Evolutionary conservation across 768 basidiomycete genomes (phyloP), one percentile per base, ranked within the genome.

Genomic region (Mycena galopus): DNA sequence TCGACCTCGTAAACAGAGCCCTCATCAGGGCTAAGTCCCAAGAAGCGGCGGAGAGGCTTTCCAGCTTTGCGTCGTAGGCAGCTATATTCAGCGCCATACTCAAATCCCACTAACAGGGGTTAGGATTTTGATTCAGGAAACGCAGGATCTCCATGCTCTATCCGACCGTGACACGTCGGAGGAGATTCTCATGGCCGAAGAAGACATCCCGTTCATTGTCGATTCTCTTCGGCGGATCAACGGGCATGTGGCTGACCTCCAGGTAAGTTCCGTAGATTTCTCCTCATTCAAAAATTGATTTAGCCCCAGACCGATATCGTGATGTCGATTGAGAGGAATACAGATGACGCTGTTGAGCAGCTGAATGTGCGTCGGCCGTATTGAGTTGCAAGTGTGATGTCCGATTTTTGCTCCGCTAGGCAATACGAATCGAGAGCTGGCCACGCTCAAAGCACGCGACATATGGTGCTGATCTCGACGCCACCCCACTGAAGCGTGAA

Each of bases 191-290:
- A 47, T 74, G 16, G 67, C 61, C 50, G 71, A 69, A 39, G 73
- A 66, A 50, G 58, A 76, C 59, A 63, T 25, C n/a, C 37, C 44
- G 19, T 44, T 61, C 32, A 68, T 76, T 53, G 30, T 77, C n/a
- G n/a, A n/a, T n/a, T n/a, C n/a, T n/a, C n/a, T n/a, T n/a, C n/a
- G n/a, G 17, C 44, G 62, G 16, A 19, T 64, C 9, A 23, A 64
- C n/a, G 76, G 72, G 23, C 32, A 58, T 42, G 62, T 72, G 32
- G 75, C 75, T 42, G 29, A 63, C 23, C 72, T 78, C 30, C 73
- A 76, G 58, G 77, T 77, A 11, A 1, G 37, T 29, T 42, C 23
- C 19, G 5, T 4, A 4, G 27, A 8, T 61, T 29, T 44, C 25
- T 25, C 19, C 0, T 16, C 17, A 29, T 27, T 29, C 12, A 44